phyloP scores from a whole-genome alignment of 2,329 filamentous ascomycete genomes.

The Aureobasidium subglaciale region DNA sequence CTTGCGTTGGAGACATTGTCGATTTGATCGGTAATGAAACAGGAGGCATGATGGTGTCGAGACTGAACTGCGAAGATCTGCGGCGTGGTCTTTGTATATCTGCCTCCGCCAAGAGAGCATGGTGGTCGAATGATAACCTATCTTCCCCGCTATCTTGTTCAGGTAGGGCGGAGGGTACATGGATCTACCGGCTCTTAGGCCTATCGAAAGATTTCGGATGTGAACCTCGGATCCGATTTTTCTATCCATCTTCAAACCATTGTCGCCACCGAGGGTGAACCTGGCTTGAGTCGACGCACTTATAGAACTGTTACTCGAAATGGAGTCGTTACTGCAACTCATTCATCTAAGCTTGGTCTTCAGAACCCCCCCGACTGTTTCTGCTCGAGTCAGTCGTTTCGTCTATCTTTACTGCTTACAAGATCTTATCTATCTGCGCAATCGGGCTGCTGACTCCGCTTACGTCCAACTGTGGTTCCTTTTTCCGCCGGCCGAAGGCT shows the following conservation, averaged over 20 bases:
- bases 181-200: not conserved
- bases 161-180: not conserved
- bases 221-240: not conserved
- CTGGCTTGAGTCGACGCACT: no score
- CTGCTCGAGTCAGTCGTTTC: not conserved
- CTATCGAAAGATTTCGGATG: not conserved
- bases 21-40: not conserved
- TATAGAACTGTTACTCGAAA: no score
- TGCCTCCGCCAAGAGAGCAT: not conserved
- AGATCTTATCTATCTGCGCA: not conserved
- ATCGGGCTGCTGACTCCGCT: not conserved
- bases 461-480: not conserved
- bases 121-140: constrained; percentile 1
- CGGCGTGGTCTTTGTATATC: constrained; percentile 2
- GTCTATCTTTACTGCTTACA: not conserved
- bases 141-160: constrained; percentile 3
- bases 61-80: not conserved
- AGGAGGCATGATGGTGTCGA: not conserved
- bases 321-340: no score
- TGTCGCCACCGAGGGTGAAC: no score
- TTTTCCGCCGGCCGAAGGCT: not conserved
- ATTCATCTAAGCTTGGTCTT: no score
- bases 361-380: no score
- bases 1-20: not conserved
- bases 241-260: no score